phyloP scores from a whole-genome alignment of 192 early-diverging fungal species.

The Podila verticillata region DNA sequence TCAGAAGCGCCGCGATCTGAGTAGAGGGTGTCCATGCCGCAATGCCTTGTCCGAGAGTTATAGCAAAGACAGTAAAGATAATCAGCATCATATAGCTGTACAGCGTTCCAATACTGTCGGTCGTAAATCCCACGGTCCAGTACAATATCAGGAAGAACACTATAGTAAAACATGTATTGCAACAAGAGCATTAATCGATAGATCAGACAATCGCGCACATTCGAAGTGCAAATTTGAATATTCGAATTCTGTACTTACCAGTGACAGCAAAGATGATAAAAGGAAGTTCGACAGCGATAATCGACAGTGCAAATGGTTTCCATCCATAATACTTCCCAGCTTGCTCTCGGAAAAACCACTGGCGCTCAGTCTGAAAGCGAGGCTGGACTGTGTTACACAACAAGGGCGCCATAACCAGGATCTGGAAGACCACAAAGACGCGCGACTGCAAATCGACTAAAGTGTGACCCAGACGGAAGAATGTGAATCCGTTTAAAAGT shows the following conservation, averaged over 20 bases:
- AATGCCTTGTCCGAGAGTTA: slow-evolving; percentile 77
- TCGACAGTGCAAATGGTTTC: slow-evolving; percentile 69
- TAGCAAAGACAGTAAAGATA: slow-evolving; percentile 68
- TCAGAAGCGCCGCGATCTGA: slow-evolving; percentile 65
- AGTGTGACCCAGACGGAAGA: slow-evolving; percentile 65
- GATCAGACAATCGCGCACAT: neutral
- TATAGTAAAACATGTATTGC: neutral
- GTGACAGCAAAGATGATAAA: slow-evolving; percentile 70
- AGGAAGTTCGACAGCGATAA: slow-evolving; percentile 74
- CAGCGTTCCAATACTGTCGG: slow-evolving; percentile 51
- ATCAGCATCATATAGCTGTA: slow-evolving; percentile 73
- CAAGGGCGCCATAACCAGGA: slow-evolving; percentile 69
- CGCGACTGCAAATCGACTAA: slow-evolving; percentile 69
- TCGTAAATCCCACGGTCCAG: slow-evolving; percentile 75
- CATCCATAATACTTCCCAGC: slow-evolving; percentile 73
- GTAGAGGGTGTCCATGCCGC: slow-evolving; percentile 70
- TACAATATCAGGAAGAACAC: slow-evolving; percentile 76
- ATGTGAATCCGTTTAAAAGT: slow-evolving; percentile 76
- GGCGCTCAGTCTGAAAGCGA: slow-evolving; percentile 70
- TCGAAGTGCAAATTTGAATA: neutral
- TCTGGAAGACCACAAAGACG: slow-evolving; percentile 76
- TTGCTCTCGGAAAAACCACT: slow-evolving; percentile 72
- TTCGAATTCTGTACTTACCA: neutral
- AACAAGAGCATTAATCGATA: neutral
- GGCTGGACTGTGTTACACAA: slow-evolving; percentile 76